Base-by-base conservation (phyloP, 2,329 filamentous ascomycete genomes). In the Fusarium guadeloupense region DNA sequence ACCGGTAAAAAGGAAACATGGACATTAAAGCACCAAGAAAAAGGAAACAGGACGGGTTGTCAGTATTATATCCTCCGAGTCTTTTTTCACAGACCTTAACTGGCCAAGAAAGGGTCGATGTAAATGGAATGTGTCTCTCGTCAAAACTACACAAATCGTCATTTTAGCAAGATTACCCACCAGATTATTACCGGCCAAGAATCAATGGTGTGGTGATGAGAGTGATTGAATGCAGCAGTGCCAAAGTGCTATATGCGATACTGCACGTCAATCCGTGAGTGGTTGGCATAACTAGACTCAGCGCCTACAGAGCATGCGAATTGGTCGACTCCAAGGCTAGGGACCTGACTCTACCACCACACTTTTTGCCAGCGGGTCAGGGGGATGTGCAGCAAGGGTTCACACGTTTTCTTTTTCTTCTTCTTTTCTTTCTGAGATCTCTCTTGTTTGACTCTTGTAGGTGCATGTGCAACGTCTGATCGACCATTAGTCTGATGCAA, bases 331-430 rank as follows among this genome's bases (percentile, higher is more conserved):
- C 33, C 28, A 14, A 25, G 39, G 35, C 43, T 40, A 48, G 20
- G 33, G 52, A 58, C 59, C 53, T 58, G 48, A 53, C 48, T 40
- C 52, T 41, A 49, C 53, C 44, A 46, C 64, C 46, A 56, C 59
- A 56, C 53, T 55, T 41, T 59, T 38, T 46, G 42, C 33, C 44
- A 35, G 45, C 48, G 53, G 60, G 60, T 52, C 65, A 67, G 67
- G 67, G 67, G 67, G 64, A 69, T 68, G 65, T 53, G 63, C 67
- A 54, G 44, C 67, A 67, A 49, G 67, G 59, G 57, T 65, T 48
- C 14, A 17, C 61, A 64, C 51, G 35, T 64, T 64, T 64, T 65
- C 40, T 28, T 17, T 30, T 42, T 17, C 23, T 52, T 25, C 26
- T 19, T 41, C 30, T 57, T 35, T 41, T 47, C 21, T 28, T 26